Base-by-base conservation (phyloP, 148 eudicot species). In the Silene latifolia region DNA sequence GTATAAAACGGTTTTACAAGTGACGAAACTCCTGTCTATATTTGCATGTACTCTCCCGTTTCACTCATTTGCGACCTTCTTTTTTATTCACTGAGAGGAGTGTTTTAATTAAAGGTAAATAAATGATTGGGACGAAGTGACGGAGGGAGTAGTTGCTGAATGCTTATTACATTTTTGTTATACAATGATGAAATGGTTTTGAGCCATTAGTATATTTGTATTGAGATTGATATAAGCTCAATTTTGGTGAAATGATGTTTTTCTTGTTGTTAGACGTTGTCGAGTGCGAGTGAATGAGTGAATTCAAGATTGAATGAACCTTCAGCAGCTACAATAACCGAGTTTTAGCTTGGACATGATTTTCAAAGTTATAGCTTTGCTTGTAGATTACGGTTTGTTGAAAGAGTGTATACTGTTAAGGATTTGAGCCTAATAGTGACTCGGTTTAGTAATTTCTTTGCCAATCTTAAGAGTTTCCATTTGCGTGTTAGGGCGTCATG, bases 401-500 rank as follows among this genome's bases (percentile, higher is more conserved):
- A 46, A 65, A 15, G 64, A 61, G 21, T 65, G 69, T 27, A 7
- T 32, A 5, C 8, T 65, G 47, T 32, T 65, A 35, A 65, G 39
- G 15, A 42, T 15, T 20, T 24, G 69, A 67, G 14, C 13, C 42
- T 10, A 32, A 32, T 32, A 32, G 35, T 32, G 35, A 2, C 35
- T 32, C 35, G 35, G 4, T 32, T 32, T 32, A 32, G 35, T 32
- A 4, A 32, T 32, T 32, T 32, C 1, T 32, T 32, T 32, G 35
- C 35, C 35, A 32, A 4, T 32, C 35, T 32, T 2, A 35, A 8
- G 14, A 18, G 59, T 56, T 63, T 39, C 13, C 20, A 8, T 67
- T 54, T 60, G 53, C 7, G 11, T 75, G 68, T 69, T 32, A 89
- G 92, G 90, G 47, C 77, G 84, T 67, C 83, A 87, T 80, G 92